These are phyloP conservation scores for Penicillium sp. DNA, from an alignment of 2,329 filamentous ascomycete species.

Conservation along the genomic window DNA sequence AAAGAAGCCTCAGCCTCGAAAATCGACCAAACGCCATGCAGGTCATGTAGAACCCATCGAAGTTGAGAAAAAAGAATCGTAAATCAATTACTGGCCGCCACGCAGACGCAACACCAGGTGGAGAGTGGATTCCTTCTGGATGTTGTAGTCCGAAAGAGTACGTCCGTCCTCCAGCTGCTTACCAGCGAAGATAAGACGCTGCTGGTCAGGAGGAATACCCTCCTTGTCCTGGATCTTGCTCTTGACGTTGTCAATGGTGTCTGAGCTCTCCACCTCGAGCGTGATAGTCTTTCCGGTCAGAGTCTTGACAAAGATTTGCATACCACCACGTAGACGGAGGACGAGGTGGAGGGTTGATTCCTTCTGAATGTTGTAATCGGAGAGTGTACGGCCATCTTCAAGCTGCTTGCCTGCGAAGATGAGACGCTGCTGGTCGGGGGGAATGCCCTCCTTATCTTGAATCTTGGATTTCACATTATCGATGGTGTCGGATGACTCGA, in stretches of 20 bases:
- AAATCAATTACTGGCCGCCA: slow-evolving; percentile 43
- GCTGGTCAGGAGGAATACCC: slow-evolving; percentile 69
- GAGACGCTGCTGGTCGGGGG: slow-evolving; percentile 88
- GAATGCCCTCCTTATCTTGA: slow-evolving; percentile 77
- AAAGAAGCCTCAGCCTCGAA: slow-evolving; percentile 28
- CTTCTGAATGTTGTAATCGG: slow-evolving; percentile 97
- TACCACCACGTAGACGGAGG: slow-evolving; percentile 77
- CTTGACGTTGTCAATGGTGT: slow-evolving; percentile 72
- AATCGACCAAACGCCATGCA: slow-evolving; percentile 42
- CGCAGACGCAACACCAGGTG: slow-evolving; percentile 56
- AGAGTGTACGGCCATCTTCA: slow-evolving; percentile 85
- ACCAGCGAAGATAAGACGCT: slow-evolving; percentile 68
- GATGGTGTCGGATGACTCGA: slow-evolving; percentile 85
- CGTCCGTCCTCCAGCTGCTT: slow-evolving; percentile 61
- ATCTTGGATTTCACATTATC: slow-evolving; percentile 96
- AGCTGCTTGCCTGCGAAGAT: slow-evolving; percentile 94
- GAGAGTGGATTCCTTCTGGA: slow-evolving; percentile 63
- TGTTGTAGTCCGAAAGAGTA: slow-evolving; percentile 56
- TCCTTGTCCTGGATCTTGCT: slow-evolving; percentile 80
- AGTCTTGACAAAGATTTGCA: slow-evolving; percentile 84
- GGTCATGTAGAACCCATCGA: slow-evolving; percentile 31
- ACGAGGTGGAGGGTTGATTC: slow-evolving; percentile 80
- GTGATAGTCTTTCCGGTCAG: slow-evolving; percentile 73
- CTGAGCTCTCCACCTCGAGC: slow-evolving; percentile 65
- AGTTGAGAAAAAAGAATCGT: slow-evolving; percentile 26